phyloP scores from a whole-genome alignment of 192 early-diverging fungal genomes.

The Neocallimastix lanati region DNA sequence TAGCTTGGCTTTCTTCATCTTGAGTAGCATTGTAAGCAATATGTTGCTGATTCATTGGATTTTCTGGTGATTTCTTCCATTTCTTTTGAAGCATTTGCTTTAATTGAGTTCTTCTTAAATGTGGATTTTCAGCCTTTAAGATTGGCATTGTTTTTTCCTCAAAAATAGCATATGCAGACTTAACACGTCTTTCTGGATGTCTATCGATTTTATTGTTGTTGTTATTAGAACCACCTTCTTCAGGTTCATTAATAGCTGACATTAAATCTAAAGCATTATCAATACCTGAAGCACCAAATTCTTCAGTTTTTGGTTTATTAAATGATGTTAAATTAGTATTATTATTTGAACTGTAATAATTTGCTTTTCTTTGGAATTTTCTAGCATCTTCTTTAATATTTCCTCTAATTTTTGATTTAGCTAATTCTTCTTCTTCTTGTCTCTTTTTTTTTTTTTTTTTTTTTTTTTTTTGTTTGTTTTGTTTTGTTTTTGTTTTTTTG shows the following conservation, averaged over 20 bases:
- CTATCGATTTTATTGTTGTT: constrained; percentile 32
- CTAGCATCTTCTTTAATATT: too few species aligned
- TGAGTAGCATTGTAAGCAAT: constrained; percentile 52
- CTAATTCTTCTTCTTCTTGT: too few species aligned
- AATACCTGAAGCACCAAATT: constrained; percentile 47
- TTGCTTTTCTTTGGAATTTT: too few species aligned
- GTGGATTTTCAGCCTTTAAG: constrained; percentile 62
- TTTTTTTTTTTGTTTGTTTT: too few species aligned
- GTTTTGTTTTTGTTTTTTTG: too few species aligned
- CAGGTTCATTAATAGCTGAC: constrained; percentile 11
- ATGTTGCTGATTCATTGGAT: constrained; percentile 12
- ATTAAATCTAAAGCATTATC: constrained; percentile 74
- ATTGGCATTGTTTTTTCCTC: constrained; percentile 50
- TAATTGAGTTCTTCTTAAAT: constrained; percentile 43
- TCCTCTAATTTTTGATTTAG: too few species aligned
- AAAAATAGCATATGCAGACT: constrained; percentile 47
- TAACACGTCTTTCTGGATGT: constrained; percentile 74
- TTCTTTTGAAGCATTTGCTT: constrained; percentile 56
- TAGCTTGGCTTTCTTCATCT: constrained; percentile 28
- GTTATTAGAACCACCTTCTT: too few species aligned
- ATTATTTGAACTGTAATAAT: too few species aligned
- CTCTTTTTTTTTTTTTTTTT: too few species aligned
- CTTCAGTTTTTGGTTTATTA: too few species aligned
- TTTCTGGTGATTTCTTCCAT: constrained; percentile 55
- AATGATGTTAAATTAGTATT: too few species aligned